These are phyloP conservation scores for Linum trigynum DNA, from an alignment of 345 rosid species.

Conservation along the genomic window DNA sequence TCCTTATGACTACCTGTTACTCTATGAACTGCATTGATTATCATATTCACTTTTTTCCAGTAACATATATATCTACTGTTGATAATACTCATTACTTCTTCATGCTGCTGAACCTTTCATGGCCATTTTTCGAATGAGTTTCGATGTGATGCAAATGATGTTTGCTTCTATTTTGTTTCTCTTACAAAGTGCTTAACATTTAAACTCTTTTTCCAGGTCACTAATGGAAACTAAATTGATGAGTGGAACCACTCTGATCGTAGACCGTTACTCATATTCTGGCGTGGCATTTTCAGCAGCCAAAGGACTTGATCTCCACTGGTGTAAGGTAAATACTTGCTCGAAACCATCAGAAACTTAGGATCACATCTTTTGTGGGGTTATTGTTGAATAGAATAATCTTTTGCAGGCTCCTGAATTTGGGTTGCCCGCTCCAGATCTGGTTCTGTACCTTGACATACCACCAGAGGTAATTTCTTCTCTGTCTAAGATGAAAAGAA, in stretches of 20 bases:
- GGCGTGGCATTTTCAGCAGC: slow-evolving; percentile 93
- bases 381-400: slow-evolving; percentile 4
- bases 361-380: not conserved
- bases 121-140: not conserved
- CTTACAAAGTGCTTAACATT: not conserved
- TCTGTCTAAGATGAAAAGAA: not conserved
- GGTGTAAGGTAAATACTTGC: slow-evolving; percentile 63
- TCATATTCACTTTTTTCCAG: no score
- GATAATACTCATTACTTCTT: no score
- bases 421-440: slow-evolving; percentile 77
- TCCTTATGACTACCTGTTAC: no score
- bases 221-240: slow-evolving; percentile 72
- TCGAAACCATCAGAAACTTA: slow-evolving; percentile 6
- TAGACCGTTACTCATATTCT: slow-evolving; percentile 87
- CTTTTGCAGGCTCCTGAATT: slow-evolving; percentile 55
- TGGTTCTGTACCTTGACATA: slow-evolving; percentile 64
- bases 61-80: no score
- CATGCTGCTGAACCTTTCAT: no score
- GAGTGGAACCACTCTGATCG: slow-evolving; percentile 64
- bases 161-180: not conserved
- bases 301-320: slow-evolving; percentile 70
- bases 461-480: slow-evolving; percentile 53
- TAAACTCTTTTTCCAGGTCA: slow-evolving; percentile 38
- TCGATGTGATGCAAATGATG: not conserved
- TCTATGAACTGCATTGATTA: no score